A percentile compares a stretch with the other conserved stretches of the same genome.
These are phyloP conservation scores for Tetrapisispora namnaoensis DNA, from an alignment of 805 yeast species.

Conservation along the genomic window DNA sequence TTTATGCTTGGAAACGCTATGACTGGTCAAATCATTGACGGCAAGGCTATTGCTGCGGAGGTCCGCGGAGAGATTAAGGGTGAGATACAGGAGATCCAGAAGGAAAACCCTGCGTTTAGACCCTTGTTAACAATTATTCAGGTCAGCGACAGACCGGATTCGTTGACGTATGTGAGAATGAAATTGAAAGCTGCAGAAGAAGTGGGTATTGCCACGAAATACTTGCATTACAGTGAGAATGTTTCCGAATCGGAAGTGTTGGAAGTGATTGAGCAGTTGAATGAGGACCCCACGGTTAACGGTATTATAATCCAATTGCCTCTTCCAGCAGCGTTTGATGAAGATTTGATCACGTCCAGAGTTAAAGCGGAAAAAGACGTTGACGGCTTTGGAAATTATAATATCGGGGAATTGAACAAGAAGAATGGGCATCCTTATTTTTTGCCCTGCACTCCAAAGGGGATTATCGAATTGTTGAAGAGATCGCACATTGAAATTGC, in stretches of 20 bases:
- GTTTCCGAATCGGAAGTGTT: slow-evolving; percentile 53
- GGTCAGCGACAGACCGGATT: slow-evolving; percentile 85
- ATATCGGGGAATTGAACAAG: slow-evolving; percentile 84
- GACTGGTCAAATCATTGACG: slow-evolving; percentile 38
- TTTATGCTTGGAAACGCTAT: background rate
- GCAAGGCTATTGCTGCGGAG: slow-evolving; percentile 45
- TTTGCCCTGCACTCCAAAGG: slow-evolving; percentile 93
- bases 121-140: slow-evolving; percentile 81
- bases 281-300: slow-evolving; percentile 66
- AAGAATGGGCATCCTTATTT: slow-evolving; percentile 75
- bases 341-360: slow-evolving; percentile 66
- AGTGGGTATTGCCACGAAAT: slow-evolving; percentile 62
- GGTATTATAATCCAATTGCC: slow-evolving; percentile 90
- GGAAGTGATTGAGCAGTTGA: slow-evolving; percentile 49
- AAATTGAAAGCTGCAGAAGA: slow-evolving; percentile 83
- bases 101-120: slow-evolving; percentile 27
- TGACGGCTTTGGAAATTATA: slow-evolving; percentile 85
- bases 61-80: slow-evolving; percentile 44
- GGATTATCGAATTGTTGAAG: slow-evolving; percentile 72
- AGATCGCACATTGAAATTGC: slow-evolving; percentile 53
- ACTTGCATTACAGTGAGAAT: slow-evolving; percentile 54
- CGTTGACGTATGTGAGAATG: slow-evolving; percentile 84
- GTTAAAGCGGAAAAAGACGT: slow-evolving; percentile 84
- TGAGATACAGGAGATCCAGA: slow-evolving; percentile 43
- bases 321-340: slow-evolving; percentile 70